Conservation (phyloP, 1,284 basidiomycete genomes). For the Wallemia hederae region DNA sequence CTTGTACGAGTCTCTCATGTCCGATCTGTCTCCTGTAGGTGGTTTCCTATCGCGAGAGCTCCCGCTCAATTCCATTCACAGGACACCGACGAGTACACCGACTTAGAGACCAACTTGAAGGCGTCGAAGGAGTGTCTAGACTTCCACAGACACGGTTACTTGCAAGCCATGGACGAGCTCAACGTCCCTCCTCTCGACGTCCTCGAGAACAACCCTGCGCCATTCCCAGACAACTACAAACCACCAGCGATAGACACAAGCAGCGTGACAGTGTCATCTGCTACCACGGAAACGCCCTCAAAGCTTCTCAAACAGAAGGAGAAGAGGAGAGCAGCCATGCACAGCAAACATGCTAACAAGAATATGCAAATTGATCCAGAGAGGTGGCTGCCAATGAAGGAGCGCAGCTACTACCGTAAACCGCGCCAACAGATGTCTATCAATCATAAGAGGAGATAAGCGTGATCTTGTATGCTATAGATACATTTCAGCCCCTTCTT, state of each 20-base stretch:
- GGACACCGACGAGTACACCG: neutral
- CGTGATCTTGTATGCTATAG: no score
- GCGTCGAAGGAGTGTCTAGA: neutral
- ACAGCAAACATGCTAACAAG: neutral
- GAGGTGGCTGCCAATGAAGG: neutral
- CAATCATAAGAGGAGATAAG: neutral
- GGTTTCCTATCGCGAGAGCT: neutral
- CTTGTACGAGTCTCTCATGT: neutral
- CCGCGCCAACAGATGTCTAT: neutral
- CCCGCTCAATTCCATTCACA: neutral
- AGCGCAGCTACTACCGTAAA: neutral
- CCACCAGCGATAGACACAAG: neutral
- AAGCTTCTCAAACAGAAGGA: neutral
- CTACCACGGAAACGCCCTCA: neutral
- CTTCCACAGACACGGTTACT: neutral
- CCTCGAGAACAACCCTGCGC: neutral
- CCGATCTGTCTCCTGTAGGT: neutral
- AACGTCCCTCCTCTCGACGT: neutral
- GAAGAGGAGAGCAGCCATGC: neutral
- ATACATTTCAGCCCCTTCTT: conserved; percentile 4
- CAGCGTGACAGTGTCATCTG: neutral
- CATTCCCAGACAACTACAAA: neutral
- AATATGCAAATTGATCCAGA: neutral
- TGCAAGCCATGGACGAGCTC: neutral
- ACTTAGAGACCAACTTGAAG: neutral